Conservation (phyloP, 331 rosid genomes). For the Prunus yedoensis region DNA sequence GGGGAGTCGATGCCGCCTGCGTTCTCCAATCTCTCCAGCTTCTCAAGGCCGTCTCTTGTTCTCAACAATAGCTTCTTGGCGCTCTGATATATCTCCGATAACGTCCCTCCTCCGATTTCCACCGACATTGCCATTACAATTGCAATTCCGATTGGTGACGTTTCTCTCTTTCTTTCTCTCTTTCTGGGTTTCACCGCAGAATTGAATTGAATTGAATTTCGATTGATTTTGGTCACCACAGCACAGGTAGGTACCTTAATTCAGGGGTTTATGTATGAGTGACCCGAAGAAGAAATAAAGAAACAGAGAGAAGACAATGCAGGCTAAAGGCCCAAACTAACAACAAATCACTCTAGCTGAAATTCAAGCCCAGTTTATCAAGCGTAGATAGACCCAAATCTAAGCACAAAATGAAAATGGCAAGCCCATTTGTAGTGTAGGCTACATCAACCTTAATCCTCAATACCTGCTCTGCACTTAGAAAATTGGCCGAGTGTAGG, state of each 20-base stretch:
- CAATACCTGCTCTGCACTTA: too few relatives aligned
- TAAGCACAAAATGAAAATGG: neutral
- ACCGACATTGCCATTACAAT: conserved; percentile 25
- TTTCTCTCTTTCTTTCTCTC: neutral
- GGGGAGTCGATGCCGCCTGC: conserved; percentile 45
- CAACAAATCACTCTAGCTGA: neutral
- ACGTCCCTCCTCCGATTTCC: conserved; percentile 62
- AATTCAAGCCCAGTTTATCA: neutral
- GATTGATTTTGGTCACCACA: neutral
- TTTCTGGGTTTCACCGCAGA: neutral
- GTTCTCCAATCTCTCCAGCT: conserved; percentile 69
- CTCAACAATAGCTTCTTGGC: conserved; percentile 66
- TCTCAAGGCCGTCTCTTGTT: conserved; percentile 68
- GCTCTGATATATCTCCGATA: conserved; percentile 72
- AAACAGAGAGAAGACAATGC: neutral
- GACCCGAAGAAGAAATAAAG: neutral
- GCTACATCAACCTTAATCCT: too few relatives aligned
- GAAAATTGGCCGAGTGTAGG: too few relatives aligned
- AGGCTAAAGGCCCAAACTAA: neutral
- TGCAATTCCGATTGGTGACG: neutral
- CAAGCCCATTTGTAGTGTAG: neutral
- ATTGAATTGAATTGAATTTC: neutral
- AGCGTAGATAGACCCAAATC: neutral
- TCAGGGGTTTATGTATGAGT: neutral
- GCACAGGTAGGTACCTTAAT: neutral